Conservation (phyloP, 2,329 filamentous ascomycete genomes). For the Stemphylium vesicarium region DNA sequence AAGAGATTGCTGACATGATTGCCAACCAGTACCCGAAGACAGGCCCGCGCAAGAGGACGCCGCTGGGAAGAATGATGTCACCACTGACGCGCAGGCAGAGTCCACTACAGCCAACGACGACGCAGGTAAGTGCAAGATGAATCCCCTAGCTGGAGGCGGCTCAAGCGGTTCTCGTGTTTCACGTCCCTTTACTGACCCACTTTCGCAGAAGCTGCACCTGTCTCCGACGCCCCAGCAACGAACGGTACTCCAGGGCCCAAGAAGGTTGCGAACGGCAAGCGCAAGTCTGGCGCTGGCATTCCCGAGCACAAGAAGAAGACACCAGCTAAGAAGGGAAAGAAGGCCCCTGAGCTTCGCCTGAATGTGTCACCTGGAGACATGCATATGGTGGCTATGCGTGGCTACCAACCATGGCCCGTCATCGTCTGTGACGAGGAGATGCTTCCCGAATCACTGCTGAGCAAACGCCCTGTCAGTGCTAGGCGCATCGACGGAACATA, state of each 20-base stretch:
- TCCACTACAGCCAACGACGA: constrained; percentile 26
- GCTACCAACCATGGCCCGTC: constrained; percentile 91
- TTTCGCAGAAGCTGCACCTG: constrained; percentile 44
- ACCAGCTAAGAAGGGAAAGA: constrained; percentile 79
- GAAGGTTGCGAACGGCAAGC: constrained; percentile 52
- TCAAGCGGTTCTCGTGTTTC: neutral
- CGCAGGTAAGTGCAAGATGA: constrained; percentile 30
- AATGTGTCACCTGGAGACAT: constrained; percentile 90
- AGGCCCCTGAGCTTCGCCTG: constrained; percentile 69
- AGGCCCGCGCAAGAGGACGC: constrained; percentile 27
- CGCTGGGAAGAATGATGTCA: constrained; percentile 26
- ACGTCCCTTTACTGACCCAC: constrained; percentile 18
- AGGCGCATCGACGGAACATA: constrained; percentile 83
- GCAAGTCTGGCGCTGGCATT: constrained; percentile 73
- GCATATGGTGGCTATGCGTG: constrained; percentile 92
- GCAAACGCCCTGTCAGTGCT: constrained; percentile 82
- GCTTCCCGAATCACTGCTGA: constrained; percentile 79
- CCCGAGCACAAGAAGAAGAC: constrained; percentile 76
- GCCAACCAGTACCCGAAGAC: constrained; percentile 25
- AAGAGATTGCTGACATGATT: constrained; percentile 26
- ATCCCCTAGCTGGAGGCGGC: neutral
- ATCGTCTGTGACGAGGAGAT: constrained; percentile 95
- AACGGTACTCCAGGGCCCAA: constrained; percentile 58
- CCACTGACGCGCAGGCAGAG: constrained; percentile 36
- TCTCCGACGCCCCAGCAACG: constrained; percentile 48